These are phyloP conservation scores for Cordyceps cateniannulata DNA, from an alignment of 2,329 filamentous ascomycete genomes.

Conservation along the genomic window DNA sequence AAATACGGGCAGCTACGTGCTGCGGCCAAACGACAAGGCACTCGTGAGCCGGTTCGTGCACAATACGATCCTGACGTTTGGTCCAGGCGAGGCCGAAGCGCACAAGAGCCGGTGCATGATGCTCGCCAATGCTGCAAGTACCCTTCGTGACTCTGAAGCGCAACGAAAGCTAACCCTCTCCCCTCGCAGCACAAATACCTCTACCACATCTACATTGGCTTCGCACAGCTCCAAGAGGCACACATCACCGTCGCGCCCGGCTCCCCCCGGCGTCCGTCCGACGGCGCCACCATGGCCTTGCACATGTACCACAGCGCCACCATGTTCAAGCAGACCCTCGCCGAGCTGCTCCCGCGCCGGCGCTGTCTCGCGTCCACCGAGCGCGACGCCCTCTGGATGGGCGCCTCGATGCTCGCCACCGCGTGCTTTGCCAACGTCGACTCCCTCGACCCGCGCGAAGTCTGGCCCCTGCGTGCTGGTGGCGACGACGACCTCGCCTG, in stretches of 20 bases:
- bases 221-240: constrained; percentile 1
- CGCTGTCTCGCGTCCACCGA: constrained; percentile 20
- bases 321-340: constrained; percentile 36
- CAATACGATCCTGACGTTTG: constrained; percentile 1
- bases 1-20: neutral
- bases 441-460: constrained; percentile 32
- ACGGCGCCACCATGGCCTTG: constrained; percentile 2
- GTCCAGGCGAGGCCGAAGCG: neutral
- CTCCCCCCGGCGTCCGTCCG: neutral
- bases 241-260: neutral
- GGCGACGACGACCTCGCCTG: constrained; percentile 41
- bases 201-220: constrained; percentile 7
- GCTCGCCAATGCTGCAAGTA: neutral
- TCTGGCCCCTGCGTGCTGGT: constrained; percentile 45
- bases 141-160: no score
- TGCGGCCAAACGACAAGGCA: neutral
- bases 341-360: constrained; percentile 16
- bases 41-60: constrained; percentile 7
- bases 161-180: neutral
- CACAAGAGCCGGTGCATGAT: neutral
- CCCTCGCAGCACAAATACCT: neutral
- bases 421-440: constrained; percentile 37
- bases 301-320: constrained; percentile 32
- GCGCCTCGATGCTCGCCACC: constrained; percentile 35
- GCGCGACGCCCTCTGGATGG: constrained; percentile 38